phyloP scores from a whole-genome alignment of 2,329 filamentous ascomycete species.

The Epichloe typhina region DNA sequence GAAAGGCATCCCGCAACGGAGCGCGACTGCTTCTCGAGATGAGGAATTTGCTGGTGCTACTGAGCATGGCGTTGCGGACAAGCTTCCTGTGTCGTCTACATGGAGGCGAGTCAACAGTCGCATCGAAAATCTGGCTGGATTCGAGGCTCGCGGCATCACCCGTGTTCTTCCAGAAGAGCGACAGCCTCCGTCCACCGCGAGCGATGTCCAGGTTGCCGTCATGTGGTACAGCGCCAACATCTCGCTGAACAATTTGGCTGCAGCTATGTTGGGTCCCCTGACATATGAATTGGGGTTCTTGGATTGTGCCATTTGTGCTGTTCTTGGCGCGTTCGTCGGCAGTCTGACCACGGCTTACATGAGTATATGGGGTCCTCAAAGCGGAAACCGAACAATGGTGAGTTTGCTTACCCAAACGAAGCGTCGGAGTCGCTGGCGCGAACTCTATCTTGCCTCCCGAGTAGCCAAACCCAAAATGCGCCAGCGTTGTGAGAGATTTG shows the following conservation, averaged over 20 bases:
- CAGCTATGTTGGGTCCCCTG: conserved; percentile 56
- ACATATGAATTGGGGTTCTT: conserved; percentile 59
- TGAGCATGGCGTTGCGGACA: neutral
- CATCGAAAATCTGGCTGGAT: conserved; percentile 20
- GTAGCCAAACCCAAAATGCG: neutral
- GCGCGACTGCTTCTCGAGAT: neutral
- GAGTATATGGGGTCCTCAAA: conserved; percentile 60
- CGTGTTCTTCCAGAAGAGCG: conserved; percentile 25
- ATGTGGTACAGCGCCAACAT: conserved; percentile 33
- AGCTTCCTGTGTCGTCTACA: conserved; percentile 1
- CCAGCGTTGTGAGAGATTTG: neutral
- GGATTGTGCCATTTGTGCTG: conserved; percentile 56
- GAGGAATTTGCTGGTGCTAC: neutral
- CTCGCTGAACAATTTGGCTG: conserved; percentile 39
- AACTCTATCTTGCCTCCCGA: neutral
- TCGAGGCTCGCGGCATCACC: conserved; percentile 27
- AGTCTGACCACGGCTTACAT: conserved; percentile 62
- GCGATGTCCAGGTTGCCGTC: conserved; percentile 26
- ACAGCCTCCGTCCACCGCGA: conserved; percentile 17
- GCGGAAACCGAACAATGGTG: conserved; percentile 65
- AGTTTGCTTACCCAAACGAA: neutral
- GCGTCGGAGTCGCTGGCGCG: neutral
- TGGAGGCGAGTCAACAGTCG: conserved; percentile 11
- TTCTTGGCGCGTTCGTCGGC: conserved; percentile 68
- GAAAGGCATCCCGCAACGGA: neutral